These are phyloP conservation scores for Daldinia sp. DNA, from an alignment of 2,329 filamentous ascomycete genomes.

Conservation along the genomic window DNA sequence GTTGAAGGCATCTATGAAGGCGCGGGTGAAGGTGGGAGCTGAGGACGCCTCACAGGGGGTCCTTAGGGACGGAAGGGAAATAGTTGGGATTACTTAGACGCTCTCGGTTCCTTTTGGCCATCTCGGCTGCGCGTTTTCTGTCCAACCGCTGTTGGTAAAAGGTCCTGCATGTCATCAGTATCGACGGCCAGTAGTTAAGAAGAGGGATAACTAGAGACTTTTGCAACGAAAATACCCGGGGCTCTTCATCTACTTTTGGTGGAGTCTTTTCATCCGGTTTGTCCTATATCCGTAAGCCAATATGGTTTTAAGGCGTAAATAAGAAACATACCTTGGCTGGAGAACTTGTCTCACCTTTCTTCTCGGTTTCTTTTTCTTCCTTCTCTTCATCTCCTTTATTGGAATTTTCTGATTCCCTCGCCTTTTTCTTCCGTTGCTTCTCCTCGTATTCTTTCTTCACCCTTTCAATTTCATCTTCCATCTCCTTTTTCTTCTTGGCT, in stretches of 20 bases:
- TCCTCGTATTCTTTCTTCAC: conserved; percentile 82
- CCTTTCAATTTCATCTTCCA: conserved; percentile 70
- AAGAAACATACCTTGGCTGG: conserved; percentile 44
- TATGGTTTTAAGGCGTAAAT: conserved; percentile 40
- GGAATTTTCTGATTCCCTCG: conserved; percentile 65
- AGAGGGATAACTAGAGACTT: conserved; percentile 59
- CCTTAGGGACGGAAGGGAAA: conserved; percentile 85
- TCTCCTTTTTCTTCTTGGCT: conserved; percentile 70
- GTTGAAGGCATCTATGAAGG: conserved; percentile 5
- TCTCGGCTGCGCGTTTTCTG: conserved; percentile 78
- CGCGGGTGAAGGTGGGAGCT: too few species aligned
- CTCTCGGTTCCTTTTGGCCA: conserved; percentile 82
- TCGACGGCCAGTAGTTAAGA: background rate
- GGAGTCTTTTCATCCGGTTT: conserved; percentile 48
- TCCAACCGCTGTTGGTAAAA: conserved; percentile 89
- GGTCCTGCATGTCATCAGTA: conserved; percentile 59
- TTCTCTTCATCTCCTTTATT: conserved; percentile 57
- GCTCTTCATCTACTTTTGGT: conserved; percentile 65
- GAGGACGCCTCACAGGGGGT: conserved; percentile 34
- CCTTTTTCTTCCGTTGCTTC: conserved; percentile 71
- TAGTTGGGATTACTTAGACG: conserved; percentile 78
- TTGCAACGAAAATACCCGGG: conserved; percentile 83
- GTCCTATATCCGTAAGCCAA: conserved; percentile 54
- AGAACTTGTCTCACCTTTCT: conserved; percentile 45
- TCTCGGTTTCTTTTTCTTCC: conserved; percentile 55